Evolutionary conservation across 805 yeast species (phyloP).

Genomic region (Candida pini): DNA sequence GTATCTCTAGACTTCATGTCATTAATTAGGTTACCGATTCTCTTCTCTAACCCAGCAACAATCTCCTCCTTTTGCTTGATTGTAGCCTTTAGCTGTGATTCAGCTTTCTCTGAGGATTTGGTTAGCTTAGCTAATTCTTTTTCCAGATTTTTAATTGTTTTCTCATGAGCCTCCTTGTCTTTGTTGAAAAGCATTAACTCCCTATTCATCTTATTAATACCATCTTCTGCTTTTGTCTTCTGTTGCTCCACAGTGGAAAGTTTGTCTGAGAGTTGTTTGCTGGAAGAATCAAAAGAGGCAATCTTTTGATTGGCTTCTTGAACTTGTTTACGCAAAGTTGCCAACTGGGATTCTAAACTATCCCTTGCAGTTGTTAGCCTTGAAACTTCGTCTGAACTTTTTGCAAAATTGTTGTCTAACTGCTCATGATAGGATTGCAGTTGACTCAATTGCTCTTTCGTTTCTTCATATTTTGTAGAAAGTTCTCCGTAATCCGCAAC

Average conservation of each 20-base stretch:
- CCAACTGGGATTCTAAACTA: slow-evolving; percentile 32
- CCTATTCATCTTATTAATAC: slow-evolving; percentile 84
- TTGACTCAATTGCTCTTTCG: slow-evolving; percentile 29
- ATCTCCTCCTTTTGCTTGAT: slow-evolving; percentile 18
- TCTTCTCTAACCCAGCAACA: slow-evolving; percentile 17
- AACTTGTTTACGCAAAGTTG: slow-evolving; percentile 11
- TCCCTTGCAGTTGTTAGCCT: slow-evolving; percentile 17
- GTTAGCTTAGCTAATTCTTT: slow-evolving; percentile 31
- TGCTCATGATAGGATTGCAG: slow-evolving; percentile 25
- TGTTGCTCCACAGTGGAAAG: slow-evolving; percentile 28
- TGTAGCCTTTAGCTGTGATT: slow-evolving; percentile 20
- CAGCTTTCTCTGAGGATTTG: slow-evolving; percentile 31
- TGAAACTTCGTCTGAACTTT: slow-evolving; percentile 22
- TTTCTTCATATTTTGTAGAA: slow-evolving; percentile 18
- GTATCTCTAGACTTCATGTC: slow-evolving; percentile 19
- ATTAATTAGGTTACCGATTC: slow-evolving; percentile 7
- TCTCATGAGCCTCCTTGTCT: slow-evolving; percentile 48
- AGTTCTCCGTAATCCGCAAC: slow-evolving; percentile 29
- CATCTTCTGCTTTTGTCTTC: slow-evolving; percentile 61
- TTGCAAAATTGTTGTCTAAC: slow-evolving; percentile 15
- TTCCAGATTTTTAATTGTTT: slow-evolving; percentile 36
- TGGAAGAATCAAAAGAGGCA: slow-evolving; percentile 13
- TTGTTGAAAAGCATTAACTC: slow-evolving; percentile 66
- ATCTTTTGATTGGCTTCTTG: slow-evolving; percentile 18
- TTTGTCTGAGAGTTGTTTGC: slow-evolving; percentile 26